Conservation (phyloP, 176 grass and related monocot genomes). For the Typha latifolia region DNA sequence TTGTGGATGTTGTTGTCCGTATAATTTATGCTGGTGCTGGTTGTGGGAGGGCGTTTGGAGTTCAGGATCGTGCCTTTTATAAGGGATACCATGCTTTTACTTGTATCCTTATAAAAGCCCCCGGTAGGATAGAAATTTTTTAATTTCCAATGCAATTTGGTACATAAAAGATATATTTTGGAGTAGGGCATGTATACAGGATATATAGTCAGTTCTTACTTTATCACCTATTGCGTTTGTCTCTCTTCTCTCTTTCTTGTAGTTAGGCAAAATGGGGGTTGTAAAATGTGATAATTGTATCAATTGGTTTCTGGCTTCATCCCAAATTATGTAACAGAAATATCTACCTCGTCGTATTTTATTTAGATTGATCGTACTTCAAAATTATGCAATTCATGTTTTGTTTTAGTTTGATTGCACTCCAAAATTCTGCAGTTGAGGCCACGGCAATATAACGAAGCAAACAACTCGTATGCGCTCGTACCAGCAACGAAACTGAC, state of each 20-base stretch:
- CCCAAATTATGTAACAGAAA: not conserved
- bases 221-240: slow-evolving; percentile 20
- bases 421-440: no score
- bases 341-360: not conserved
- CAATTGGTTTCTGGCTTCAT: not conserved
- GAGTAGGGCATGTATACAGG: slow-evolving; percentile 45
- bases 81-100: slow-evolving; percentile 17
- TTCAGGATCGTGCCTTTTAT: slow-evolving; percentile 8
- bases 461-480: no score
- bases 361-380: no score
- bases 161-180: slow-evolving; percentile 66
- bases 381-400: no score
- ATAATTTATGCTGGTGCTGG: not conserved
- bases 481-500: no score
- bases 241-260: slow-evolving; percentile 15
- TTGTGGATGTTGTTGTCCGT: no score
- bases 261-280: slow-evolving; percentile 23
- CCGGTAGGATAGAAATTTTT: slow-evolving; percentile 23
- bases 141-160: slow-evolving; percentile 36
- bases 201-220: slow-evolving; percentile 45
- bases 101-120: slow-evolving; percentile 21
- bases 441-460: no score
- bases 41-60: slow-evolving; percentile 3
- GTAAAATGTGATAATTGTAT: slow-evolving; percentile 13
- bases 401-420: no score